These are phyloP conservation scores for Tolypocladium amazonense DNA, from an alignment of 2,329 filamentous ascomycete genomes.

Conservation along the genomic window DNA sequence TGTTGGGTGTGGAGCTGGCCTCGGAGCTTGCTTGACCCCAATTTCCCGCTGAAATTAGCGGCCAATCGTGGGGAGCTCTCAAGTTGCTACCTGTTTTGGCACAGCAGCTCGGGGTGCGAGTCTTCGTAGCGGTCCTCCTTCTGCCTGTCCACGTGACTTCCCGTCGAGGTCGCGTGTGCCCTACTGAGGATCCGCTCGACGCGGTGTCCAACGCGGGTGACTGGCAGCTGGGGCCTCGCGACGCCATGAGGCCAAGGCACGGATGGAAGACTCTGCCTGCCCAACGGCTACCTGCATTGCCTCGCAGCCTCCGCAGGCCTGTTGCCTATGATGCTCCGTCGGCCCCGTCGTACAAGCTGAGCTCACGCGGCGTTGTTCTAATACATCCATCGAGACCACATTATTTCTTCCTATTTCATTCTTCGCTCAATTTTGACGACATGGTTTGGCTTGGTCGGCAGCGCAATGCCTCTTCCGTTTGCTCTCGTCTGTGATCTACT, in stretches of 20 bases:
- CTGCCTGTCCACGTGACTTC: conserved; percentile 19
- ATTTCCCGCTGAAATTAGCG: not conserved
- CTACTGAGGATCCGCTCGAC: not conserved
- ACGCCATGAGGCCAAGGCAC: conserved; percentile 4
- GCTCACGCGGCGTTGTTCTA: not conserved
- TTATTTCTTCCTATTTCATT: not conserved
- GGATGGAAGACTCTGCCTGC: not conserved
- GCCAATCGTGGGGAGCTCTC: not conserved
- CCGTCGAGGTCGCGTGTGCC: conserved; percentile 15
- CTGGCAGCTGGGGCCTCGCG: not conserved
- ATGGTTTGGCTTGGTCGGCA: not conserved
- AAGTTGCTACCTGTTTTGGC: not conserved
- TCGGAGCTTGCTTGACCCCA: not conserved
- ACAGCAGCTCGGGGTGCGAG: not conserved
- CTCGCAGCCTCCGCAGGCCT: not conserved
- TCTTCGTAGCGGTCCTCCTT: not conserved
- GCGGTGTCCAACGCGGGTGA: not conserved
- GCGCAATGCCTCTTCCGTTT: conserved; percentile 55
- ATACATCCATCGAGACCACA: too few relatives aligned
- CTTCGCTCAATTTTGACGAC: too few relatives aligned
- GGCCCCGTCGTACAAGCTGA: not conserved
- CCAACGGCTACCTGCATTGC: not conserved
- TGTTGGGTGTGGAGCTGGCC: not conserved
- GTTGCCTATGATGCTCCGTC: not conserved
- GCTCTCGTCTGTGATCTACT: conserved; percentile 64